A percentile compares a stretch with the other conserved stretches of the same genome.
Conservation (phyloP, 305 asterid species). For the Fraxinus platypoda region DNA sequence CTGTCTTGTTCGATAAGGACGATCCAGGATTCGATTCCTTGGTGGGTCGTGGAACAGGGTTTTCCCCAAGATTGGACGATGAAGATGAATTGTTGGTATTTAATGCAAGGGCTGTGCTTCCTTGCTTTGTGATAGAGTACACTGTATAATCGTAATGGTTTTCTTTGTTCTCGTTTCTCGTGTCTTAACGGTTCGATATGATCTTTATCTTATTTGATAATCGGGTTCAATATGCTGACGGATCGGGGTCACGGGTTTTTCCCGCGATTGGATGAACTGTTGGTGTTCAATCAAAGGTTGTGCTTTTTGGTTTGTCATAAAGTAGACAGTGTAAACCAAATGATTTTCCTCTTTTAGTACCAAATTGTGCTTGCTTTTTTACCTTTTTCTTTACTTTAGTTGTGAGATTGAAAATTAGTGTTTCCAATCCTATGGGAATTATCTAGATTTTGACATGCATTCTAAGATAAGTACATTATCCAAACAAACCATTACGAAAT, state of each 20-base stretch:
- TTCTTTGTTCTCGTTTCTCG: conserved; percentile 9
- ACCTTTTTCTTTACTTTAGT: background rate
- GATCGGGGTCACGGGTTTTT: conserved; percentile 36
- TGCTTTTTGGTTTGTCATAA: conserved; percentile 77
- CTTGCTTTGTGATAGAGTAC: conserved; percentile 75
- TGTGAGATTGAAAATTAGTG: background rate
- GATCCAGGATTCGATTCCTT: conserved; percentile 66
- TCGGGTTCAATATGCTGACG: conserved; percentile 56
- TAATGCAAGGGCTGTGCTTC: conserved; percentile 81
- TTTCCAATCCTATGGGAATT: background rate
- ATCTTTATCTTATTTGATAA: conserved; percentile 38
- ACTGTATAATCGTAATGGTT: conserved; percentile 24
- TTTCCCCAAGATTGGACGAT: conserved; percentile 30
- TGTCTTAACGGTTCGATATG: conserved; percentile 63
- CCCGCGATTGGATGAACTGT: conserved; percentile 46
- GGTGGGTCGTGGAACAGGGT: conserved; percentile 42
- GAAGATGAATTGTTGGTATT: conserved; percentile 74
- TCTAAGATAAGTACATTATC: background rate
- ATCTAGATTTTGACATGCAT: background rate
- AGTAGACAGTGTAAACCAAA: conserved; percentile 35
- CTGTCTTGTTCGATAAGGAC: conserved; percentile 37
- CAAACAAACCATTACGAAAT: background rate
- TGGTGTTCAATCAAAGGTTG: conserved; percentile 70
- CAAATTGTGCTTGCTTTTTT: background rate
- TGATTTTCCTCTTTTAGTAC: background rate